phyloP scores from a whole-genome alignment of 2,329 filamentous ascomycete genomes.

The Colletotrichum shisoi region DNA sequence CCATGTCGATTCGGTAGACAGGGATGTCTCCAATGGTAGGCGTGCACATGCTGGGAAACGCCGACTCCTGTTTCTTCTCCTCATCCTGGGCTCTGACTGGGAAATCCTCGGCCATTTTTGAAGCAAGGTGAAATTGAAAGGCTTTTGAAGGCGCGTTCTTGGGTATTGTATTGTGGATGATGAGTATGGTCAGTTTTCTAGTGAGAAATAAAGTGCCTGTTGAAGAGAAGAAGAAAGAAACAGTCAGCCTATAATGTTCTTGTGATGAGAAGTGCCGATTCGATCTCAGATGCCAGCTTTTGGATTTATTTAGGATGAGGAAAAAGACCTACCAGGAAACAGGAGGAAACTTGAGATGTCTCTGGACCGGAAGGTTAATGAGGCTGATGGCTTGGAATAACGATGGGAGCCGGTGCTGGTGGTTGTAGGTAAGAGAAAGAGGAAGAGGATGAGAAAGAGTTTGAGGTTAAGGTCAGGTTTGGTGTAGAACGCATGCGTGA shows the following conservation, averaged over 20 bases:
- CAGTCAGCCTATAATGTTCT: no score
- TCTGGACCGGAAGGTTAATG: no score
- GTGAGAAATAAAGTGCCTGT: no score
- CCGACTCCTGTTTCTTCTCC: not conserved
- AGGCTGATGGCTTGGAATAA: no score
- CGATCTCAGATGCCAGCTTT: no score
- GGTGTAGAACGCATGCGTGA: not conserved
- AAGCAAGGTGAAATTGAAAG: not conserved
- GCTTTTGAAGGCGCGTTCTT: not conserved
- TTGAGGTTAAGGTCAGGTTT: not conserved
- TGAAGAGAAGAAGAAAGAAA: no score
- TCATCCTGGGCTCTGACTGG: not conserved
- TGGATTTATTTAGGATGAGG: no score
- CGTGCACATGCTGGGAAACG: not conserved
- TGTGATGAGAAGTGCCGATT: no score
- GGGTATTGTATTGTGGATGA: no score
- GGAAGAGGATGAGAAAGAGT: not conserved
- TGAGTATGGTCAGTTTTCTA: no score
- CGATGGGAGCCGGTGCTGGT: not conserved
- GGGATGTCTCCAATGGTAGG: not conserved
- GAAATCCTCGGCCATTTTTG: not conserved
- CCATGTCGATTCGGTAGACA: constrained; percentile 59
- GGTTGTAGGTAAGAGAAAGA: not conserved
- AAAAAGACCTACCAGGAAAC: no score
- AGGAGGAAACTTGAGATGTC: no score